phyloP scores from a whole-genome alignment of 768 basidiomycete species.

The Dentipellis sp. region DNA sequence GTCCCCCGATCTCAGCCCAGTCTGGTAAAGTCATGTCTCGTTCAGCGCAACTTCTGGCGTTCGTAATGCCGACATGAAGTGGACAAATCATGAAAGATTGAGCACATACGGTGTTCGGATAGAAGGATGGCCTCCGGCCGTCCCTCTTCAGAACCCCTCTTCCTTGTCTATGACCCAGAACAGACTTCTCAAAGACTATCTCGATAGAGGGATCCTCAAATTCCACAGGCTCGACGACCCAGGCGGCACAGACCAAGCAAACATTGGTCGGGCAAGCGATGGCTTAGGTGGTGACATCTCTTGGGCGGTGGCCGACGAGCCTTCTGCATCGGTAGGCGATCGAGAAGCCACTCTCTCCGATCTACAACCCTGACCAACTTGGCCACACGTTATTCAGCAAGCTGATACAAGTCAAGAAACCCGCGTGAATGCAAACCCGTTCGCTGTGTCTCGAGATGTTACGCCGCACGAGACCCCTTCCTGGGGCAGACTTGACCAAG shows the following conservation, averaged over 20 bases:
- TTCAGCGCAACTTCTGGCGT: slow-evolving; percentile 45
- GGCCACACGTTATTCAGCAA: too few species aligned
- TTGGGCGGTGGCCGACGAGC: slow-evolving; percentile 13
- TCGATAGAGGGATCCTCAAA: slow-evolving; percentile 37
- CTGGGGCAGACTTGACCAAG: too few species aligned
- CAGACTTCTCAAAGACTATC: slow-evolving; percentile 38
- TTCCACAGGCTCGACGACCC: slow-evolving; percentile 22
- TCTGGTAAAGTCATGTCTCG: not conserved
- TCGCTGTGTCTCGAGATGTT: too few species aligned
- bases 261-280: not conserved
- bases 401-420: too few species aligned
- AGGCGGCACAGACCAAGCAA: not conserved
- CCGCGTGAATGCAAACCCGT: too few species aligned
- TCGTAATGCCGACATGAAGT: slow-evolving; percentile 67
- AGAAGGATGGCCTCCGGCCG: slow-evolving; percentile 52
- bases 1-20: slow-evolving; percentile 1
- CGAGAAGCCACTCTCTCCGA: too few species aligned
- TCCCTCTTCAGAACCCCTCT: slow-evolving; percentile 58
- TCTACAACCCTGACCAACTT: too few species aligned
- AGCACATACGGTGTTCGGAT: slow-evolving; percentile 48
- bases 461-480: too few species aligned
- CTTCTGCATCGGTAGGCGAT: slow-evolving; percentile 1
- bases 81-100: slow-evolving; percentile 56
- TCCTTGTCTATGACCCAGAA: slow-evolving; percentile 46
- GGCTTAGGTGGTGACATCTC: slow-evolving; percentile 4